phyloP scores from a whole-genome alignment of 106 monocot genomes.

The Platanthera zijinensis region DNA sequence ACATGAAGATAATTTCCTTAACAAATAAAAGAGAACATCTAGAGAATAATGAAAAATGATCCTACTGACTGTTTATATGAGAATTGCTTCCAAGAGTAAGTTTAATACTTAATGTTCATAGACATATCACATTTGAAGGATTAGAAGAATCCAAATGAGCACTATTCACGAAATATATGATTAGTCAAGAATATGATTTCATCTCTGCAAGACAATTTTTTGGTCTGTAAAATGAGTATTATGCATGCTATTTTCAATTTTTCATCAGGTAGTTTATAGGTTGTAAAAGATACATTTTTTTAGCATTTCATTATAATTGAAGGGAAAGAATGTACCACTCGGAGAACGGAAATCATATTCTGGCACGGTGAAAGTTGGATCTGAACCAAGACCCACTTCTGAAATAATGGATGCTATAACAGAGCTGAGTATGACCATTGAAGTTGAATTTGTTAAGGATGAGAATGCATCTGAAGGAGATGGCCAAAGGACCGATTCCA shows the following conservation, averaged over 20 bases:
- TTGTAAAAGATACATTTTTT: neutral
- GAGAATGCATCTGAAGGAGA: constrained; percentile 48
- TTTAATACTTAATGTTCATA: neutral
- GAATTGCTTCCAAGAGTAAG: neutral
- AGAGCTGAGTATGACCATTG: constrained; percentile 89
- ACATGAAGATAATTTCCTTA: constrained; percentile 17
- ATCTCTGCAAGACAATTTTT: neutral
- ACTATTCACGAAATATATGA: neutral
- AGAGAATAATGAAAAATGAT: neutral
- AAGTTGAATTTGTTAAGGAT: constrained; percentile 73
- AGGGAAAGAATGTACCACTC: constrained; percentile 41
- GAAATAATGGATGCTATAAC: constrained; percentile 91
- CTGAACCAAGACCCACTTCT: constrained; percentile 89
- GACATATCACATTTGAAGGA: neutral
- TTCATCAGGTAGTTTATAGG: neutral
- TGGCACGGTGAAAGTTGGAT: constrained; percentile 83
- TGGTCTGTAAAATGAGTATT: neutral
- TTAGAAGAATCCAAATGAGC: neutral
- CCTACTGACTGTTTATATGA: neutral
- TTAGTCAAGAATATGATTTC: neutral
- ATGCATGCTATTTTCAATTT: neutral
- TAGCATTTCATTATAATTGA: neutral
- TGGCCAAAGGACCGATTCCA: constrained; percentile 91
- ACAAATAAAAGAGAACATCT: constrained; percentile 2
- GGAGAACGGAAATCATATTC: constrained; percentile 92